Conservation (phyloP, 208 protist genomes). For the Acanthamoeba sp. region DNA sequence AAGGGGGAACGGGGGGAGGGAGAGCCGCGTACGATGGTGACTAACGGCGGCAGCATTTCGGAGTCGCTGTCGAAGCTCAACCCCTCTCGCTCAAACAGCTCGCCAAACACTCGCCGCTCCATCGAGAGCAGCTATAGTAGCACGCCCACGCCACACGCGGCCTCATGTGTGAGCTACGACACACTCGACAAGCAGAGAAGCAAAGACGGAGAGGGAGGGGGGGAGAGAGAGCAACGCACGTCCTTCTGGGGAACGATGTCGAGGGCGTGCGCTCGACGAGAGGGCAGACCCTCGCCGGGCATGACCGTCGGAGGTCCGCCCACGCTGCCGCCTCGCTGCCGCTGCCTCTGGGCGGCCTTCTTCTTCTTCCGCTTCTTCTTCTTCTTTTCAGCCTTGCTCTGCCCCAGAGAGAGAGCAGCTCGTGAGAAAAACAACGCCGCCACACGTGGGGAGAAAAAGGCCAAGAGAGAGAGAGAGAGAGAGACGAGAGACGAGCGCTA, state of each 20-base stretch:
- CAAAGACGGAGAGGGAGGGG: not conserved
- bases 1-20: not conserved
- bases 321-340: not conserved
- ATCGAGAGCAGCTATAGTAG: not conserved
- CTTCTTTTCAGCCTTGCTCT: constrained; percentile 38
- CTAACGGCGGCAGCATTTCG: not conserved
- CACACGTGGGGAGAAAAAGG: not conserved
- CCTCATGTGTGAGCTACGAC: not conserved
- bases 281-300: not conserved
- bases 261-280: not conserved
- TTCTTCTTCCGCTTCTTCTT: constrained; percentile 45
- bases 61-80: not conserved
- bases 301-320: not conserved
- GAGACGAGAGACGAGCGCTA: not conserved
- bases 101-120: not conserved
- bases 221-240: not conserved
- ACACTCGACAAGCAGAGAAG: not conserved
- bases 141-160: not conserved
- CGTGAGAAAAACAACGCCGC: no score
- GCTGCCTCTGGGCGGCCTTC: not conserved
- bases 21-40: not conserved
- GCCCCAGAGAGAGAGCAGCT: no score
- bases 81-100: not conserved
- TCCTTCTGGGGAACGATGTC: not conserved
- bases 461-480: not conserved